These are phyloP conservation scores for Tremella mesenterica DNA, from an alignment of 768 basidiomycete species.

Conservation along the genomic window DNA sequence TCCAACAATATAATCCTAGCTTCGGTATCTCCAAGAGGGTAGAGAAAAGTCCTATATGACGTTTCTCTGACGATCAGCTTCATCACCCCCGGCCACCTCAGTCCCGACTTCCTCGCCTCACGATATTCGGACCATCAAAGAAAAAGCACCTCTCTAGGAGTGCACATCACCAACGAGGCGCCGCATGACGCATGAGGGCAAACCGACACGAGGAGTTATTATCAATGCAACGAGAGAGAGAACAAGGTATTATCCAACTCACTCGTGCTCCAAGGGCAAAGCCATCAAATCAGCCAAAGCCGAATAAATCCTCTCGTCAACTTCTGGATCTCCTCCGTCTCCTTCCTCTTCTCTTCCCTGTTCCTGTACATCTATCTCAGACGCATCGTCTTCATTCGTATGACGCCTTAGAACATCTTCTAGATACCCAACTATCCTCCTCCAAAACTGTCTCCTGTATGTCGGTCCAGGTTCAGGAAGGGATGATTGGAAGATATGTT, in stretches of 20 bases:
- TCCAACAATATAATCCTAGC: constrained; percentile 36
- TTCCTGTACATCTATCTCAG: not conserved
- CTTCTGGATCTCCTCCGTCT: constrained; percentile 20
- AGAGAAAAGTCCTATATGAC: constrained; percentile 40
- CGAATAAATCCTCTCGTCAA: constrained; percentile 36
- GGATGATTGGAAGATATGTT: constrained; percentile 12
- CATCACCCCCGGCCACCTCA: too few relatives aligned
- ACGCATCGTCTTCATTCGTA: constrained; percentile 4
- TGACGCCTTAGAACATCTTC: constrained; percentile 1
- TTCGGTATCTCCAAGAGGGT: constrained; percentile 13
- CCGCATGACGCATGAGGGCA: too few relatives aligned
- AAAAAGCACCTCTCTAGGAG: too few relatives aligned
- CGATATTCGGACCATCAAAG: too few relatives aligned
- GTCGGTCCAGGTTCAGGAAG: constrained; percentile 8
- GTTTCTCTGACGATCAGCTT: not conserved
- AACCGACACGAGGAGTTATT: too few relatives aligned
- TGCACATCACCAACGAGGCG: too few relatives aligned
- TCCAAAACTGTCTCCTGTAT: constrained; percentile 22
- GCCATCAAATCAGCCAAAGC: constrained; percentile 31
- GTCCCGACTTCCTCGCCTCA: too few relatives aligned
- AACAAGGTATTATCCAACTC: constrained; percentile 2
- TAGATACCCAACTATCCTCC: constrained; percentile 19
- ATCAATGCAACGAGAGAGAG: not conserved
- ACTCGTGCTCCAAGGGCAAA: not conserved
- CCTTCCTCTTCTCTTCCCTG: constrained; percentile 9